These are phyloP conservation scores for Suhomyces yuchorum DNA, from an alignment of 1,139 yeast genomes.

Conservation along the genomic window DNA sequence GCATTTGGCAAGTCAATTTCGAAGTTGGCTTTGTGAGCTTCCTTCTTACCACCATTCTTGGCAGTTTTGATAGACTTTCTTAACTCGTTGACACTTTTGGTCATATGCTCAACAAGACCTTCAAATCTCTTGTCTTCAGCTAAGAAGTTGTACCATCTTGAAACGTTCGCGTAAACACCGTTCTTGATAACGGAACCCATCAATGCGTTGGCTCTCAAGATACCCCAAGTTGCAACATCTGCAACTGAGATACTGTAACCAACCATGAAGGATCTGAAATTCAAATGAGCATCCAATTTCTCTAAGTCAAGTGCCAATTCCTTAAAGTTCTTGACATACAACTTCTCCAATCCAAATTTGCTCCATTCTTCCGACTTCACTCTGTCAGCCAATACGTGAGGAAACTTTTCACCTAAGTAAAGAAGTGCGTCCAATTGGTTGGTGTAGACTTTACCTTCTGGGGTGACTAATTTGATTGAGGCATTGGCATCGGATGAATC, in stretches of 20 bases:
- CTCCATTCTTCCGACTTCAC: conserved; percentile 59
- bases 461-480: conserved; percentile 46
- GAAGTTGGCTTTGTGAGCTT: conserved; percentile 83
- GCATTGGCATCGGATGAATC: conserved; percentile 44
- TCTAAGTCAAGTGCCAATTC: conserved; percentile 78
- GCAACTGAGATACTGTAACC: conserved; percentile 71
- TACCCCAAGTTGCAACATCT: conserved; percentile 93
- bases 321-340: conserved; percentile 85
- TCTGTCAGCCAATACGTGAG: conserved; percentile 36
- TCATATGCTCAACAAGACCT: conserved; percentile 65
- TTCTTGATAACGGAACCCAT: conserved; percentile 89
- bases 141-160: conserved; percentile 90
- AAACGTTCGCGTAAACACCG: conserved; percentile 77
- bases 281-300: conserved; percentile 77
- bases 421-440: conserved; percentile 48
- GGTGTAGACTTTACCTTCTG: conserved; percentile 46
- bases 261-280: conserved; percentile 76
- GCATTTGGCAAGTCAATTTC: conserved; percentile 93
- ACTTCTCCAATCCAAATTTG: conserved; percentile 65
- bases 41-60: conserved; percentile 65
- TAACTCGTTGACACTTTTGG: conserved; percentile 69
- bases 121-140: conserved; percentile 70
- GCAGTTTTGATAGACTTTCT: conserved; percentile 68
- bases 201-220: conserved; percentile 86
- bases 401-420: conserved; percentile 50